Evolutionary conservation across 1,139 yeast species (phyloP).

Genomic region (Magnusiomyces sp.): DNA sequence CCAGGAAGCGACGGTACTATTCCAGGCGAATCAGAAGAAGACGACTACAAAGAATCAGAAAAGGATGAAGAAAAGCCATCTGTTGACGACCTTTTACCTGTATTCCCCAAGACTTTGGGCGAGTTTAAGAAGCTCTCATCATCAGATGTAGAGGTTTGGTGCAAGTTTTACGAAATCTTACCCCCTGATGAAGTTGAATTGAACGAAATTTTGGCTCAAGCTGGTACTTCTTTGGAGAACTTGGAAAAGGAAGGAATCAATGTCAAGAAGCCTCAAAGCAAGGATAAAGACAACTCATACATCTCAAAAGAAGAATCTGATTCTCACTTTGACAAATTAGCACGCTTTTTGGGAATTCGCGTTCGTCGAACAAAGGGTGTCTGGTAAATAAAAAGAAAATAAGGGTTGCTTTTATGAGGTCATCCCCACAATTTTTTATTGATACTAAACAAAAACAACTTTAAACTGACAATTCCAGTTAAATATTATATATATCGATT

Average conservation of each 20-base stretch:
- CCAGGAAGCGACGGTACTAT: conserved; percentile 70
- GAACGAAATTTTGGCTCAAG: conserved; percentile 23
- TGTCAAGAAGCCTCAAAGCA: neutral
- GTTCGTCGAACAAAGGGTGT: conserved; percentile 44
- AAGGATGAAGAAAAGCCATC: conserved; percentile 21
- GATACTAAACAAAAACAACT: too few relatives aligned
- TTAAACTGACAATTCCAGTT: neutral
- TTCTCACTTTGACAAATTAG: conserved; percentile 51
- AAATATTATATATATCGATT: neutral
- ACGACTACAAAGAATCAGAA: conserved; percentile 21
- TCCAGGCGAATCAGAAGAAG: conserved; percentile 30
- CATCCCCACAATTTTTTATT: too few relatives aligned
- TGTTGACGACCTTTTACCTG: neutral
- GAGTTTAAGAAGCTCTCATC: conserved; percentile 45
- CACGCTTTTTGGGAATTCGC: conserved; percentile 59
- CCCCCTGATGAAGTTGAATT: conserved; percentile 32
- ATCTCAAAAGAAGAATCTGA: conserved; percentile 39
- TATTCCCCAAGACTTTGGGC: conserved; percentile 52
- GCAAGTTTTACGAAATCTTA: conserved; percentile 53
- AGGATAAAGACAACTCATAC: neutral
- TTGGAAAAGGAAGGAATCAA: conserved; percentile 20
- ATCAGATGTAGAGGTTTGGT: conserved; percentile 42
- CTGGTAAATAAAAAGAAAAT: conserved; percentile 34
- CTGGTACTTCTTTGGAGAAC: conserved; percentile 35
- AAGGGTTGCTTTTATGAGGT: too few relatives aligned